Conservation (phyloP, 371 early-diverging fungal genomes). For the Circinella umbellata region DNA sequence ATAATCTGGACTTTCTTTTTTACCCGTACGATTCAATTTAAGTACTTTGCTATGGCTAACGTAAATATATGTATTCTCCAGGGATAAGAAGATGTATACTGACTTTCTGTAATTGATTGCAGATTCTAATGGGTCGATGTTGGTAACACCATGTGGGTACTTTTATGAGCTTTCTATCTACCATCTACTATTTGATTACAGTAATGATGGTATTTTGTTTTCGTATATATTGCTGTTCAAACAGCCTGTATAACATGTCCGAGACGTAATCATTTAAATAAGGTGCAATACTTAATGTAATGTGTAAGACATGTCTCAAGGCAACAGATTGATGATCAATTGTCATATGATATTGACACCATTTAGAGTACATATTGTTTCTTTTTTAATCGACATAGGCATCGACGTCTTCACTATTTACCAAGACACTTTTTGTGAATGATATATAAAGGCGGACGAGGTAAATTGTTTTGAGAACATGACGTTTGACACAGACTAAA, state of each 20-base stretch:
- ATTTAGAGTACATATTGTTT: slow-evolving; percentile 11
- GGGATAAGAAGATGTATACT: too few species aligned
- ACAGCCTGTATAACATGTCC: not conserved
- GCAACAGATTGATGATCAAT: not conserved
- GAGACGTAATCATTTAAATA: not conserved
- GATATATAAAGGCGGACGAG: not conserved
- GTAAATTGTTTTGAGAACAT: not conserved
- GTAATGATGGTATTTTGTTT: not conserved
- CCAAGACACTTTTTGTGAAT: not conserved
- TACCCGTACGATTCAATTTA: not conserved
- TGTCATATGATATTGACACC: slow-evolving; percentile 12
- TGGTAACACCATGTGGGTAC: not conserved
- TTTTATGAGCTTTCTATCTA: not conserved
- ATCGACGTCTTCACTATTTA: not conserved
- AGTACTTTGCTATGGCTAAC: not conserved
- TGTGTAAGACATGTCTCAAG: not conserved
- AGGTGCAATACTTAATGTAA: slow-evolving; percentile 1
- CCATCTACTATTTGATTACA: not conserved
- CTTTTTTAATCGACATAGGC: not conserved
- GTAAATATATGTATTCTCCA: not conserved
- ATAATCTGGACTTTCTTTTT: not conserved
- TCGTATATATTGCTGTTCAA: not conserved
- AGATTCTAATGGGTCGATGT: too few species aligned
- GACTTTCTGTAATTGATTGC: too few species aligned
- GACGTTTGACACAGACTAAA: not conserved